Base-by-base conservation (phyloP, 2,329 filamentous ascomycete genomes). In the Bipolaris cookei region DNA sequence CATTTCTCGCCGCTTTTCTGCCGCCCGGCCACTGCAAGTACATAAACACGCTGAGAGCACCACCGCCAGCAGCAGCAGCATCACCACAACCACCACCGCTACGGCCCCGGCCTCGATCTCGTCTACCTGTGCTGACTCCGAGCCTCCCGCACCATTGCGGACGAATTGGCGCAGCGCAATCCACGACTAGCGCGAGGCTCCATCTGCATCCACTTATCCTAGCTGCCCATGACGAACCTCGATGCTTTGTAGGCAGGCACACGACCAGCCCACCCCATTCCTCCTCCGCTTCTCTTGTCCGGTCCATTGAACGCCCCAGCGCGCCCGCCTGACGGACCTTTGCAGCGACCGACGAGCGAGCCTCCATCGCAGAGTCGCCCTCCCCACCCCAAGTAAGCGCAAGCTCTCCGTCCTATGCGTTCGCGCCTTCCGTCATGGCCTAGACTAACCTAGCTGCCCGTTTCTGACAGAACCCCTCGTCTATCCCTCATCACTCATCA, bases 381-480 rank as follows among this genome's bases (percentile, higher is more conserved):
- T 51, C 42, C 50, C 47, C 48, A n/a, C 38, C 21, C 25, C 6
- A 13, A 30, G 64, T 65, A 64, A 62, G 62, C 62, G 64, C 59
- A 58, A 62, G 59, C 62, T 61, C 56, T 52, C 50, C 57, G 35
- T 51, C 56, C 58, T 59, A 65, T 61, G 61, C 61, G 34, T 58
- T 54, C 55, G 53, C 43, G 51, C 44, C 60, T 66, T 62, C 62
- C 64, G 62, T 66, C 64, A 67, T 70, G 59, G 55, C 54, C 45
- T 38, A 32, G 42, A 23, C 55, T 51, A 60, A 43, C 14, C 41
- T 25, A 41, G 52, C 59, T 60, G 58, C 61, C 54, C 37, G 30
- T 47, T 53, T 41, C 47, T 63, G 57, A 47, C 50, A 56, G 56
- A 53, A 39, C 39, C 41, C 41, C 43, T 34, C 37, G 35, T 48